phyloP scores from a whole-genome alignment of 129 eudicot species.

The Flaveria linearis region DNA sequence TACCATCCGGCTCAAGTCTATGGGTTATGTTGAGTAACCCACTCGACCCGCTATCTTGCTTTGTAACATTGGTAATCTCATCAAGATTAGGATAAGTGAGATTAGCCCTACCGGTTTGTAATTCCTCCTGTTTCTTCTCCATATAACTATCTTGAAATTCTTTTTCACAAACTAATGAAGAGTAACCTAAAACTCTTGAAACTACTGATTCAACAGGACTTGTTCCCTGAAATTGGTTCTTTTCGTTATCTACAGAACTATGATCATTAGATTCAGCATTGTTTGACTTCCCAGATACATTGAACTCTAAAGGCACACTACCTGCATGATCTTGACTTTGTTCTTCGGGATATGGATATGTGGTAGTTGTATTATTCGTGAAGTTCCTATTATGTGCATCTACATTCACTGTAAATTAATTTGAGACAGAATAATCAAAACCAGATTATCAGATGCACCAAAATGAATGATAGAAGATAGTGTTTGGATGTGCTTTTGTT shows the following conservation, averaged over 20 bases:
- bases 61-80: constrained; percentile 48
- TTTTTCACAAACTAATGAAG: constrained; percentile 45
- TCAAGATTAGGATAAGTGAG: constrained; percentile 53
- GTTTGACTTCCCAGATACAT: constrained; percentile 37
- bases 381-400: constrained; percentile 39
- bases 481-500: not conserved
- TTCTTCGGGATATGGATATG: constrained; percentile 29
- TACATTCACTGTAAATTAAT: constrained; percentile 46
- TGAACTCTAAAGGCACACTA: constrained; percentile 39
- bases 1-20: constrained; percentile 92
- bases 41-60: constrained; percentile 38
- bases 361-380: constrained; percentile 35
- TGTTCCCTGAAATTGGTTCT: constrained; percentile 33
- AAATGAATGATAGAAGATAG: not conserved
- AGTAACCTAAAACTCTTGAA: constrained; percentile 52
- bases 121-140: constrained; percentile 32
- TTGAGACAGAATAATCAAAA: constrained; percentile 1
- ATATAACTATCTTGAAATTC: constrained; percentile 35
- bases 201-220: constrained; percentile 50
- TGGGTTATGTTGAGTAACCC: constrained; percentile 74
- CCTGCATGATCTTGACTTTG: constrained; percentile 33
- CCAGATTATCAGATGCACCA: constrained; percentile 7
- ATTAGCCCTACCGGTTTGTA: constrained; percentile 38
- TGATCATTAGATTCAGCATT: constrained; percentile 19
- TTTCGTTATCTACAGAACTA: constrained; percentile 34